phyloP scores from a whole-genome alignment of 805 yeast species.

The Candida sonorensis region DNA sequence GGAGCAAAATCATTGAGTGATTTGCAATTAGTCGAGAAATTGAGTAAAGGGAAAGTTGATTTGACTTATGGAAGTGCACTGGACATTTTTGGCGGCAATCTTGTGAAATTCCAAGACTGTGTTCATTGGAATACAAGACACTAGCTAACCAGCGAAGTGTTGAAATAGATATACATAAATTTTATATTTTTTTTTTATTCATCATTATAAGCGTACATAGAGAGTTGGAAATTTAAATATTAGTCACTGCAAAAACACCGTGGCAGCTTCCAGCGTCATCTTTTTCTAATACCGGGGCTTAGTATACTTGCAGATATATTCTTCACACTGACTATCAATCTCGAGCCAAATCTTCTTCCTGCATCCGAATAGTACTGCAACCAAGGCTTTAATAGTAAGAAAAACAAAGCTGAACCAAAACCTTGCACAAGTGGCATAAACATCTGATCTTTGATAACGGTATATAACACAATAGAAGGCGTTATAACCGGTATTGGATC shows the following conservation, averaged over 20 bases:
- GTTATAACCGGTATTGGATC: conserved; percentile 27
- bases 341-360: conserved; percentile 19
- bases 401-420: conserved; percentile 34
- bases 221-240: too few species aligned
- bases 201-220: too few species aligned
- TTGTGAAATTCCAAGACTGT: conserved; percentile 72
- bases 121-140: conserved; percentile 59
- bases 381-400: conserved; percentile 32
- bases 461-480: conserved; percentile 37
- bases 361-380: conserved; percentile 16
- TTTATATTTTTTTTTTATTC: too few species aligned
- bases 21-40: conserved; percentile 51
- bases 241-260: too few species aligned
- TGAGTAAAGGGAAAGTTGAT: conserved; percentile 82
- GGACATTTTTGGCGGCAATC: conserved; percentile 88
- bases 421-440: conserved; percentile 55
- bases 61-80: conserved; percentile 89
- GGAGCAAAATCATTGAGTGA: conserved; percentile 81
- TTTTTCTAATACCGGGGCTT: too few species aligned
- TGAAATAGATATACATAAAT: too few species aligned
- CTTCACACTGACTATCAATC: conserved; percentile 10
- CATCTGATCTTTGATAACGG: conserved; percentile 46
- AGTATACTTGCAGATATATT: too few species aligned
- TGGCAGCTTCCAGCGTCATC: too few species aligned
- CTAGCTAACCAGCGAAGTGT: too few species aligned